Evolutionary conservation across 2,329 filamentous ascomycete genomes (phyloP), one percentile per base, ranked within the genome.

Genomic region (Xylariaceae sp.): DNA sequence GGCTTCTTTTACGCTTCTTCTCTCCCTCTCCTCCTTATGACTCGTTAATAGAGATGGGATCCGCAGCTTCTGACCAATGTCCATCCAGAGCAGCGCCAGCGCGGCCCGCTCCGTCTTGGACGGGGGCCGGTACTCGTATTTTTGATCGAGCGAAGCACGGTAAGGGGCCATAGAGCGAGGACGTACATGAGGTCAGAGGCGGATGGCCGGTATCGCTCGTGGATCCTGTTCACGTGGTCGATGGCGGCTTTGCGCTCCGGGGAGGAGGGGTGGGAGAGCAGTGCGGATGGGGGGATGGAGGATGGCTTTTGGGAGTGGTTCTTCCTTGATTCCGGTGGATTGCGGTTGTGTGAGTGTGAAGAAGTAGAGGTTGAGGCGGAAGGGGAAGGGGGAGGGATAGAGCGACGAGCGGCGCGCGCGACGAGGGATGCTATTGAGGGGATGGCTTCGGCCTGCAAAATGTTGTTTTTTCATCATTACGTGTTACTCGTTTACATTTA

Each of bases 111-210:
- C 46, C 2, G 11, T 5, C 3, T n/a, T 12, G 9, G 33, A 34
- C 6, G 42, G 23, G 3, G 8, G 1, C 9, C 46, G 34, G 24
- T 28, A 38, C 38, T 47, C 46, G 30, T 44, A 44, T 12, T 35
- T 31, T 17, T 24, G 9, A 42, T 16, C 36, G 36, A 49, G 5
- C 44, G 40, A 1, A 36, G 18, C 0, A 33, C 24, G 33, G 44
- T 41, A 0, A 42, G 34, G 6, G 36, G 13, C 15, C 40, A 46
- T 1, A 49, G 33, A 16, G 33, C 29, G 1, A 49, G 38, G 1
- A 37, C 35, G 31, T 46, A 49, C 6, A 47, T 31, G 7, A 49
- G 14, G 26, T 49, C 46, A n/a, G 34, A 24, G 27, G 43, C 43
- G 9, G 37, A 41, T 29, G 40, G 43, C n/a, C 38, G 38, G 34